Conservation (phyloP, 257 asterid genomes). For the Voacanga thouarsii region DNA sequence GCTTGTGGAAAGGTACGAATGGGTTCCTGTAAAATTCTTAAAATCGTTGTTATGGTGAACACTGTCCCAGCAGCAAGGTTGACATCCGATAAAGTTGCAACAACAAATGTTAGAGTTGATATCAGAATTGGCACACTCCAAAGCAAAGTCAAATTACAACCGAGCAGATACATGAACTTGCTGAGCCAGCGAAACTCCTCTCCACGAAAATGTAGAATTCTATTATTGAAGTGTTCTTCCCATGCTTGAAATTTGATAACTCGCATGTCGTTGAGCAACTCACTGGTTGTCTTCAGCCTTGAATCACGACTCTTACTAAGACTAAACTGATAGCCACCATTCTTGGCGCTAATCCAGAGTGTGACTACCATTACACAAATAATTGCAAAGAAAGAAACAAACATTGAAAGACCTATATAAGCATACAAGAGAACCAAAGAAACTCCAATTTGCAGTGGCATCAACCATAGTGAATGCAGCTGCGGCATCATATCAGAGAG, state of each 20-base stretch:
- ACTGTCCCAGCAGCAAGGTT: conserved; percentile 51
- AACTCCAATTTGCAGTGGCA: conserved; percentile 56
- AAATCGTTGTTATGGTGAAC: conserved; percentile 57
- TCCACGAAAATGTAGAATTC: conserved; percentile 39
- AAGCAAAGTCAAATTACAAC: conserved; percentile 36
- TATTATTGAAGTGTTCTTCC: conserved; percentile 61
- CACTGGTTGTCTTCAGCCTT: conserved; percentile 65
- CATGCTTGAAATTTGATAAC: conserved; percentile 81
- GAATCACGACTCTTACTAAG: conserved; percentile 54
- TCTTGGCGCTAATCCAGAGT: conserved; percentile 22
- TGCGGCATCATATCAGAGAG: conserved; percentile 56
- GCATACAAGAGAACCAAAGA: conserved; percentile 47
- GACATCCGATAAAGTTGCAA: conserved; percentile 30
- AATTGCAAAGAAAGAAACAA: conserved; percentile 38
- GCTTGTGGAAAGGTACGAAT: conserved; percentile 58
- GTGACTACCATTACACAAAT: conserved; percentile 31
- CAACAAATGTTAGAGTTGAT: conserved; percentile 45
- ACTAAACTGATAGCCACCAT: conserved; percentile 41
- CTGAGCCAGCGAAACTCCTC: conserved; percentile 52
- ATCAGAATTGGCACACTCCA: conserved; percentile 50
- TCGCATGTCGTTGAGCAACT: conserved; percentile 53
- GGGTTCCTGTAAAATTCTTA: conserved; percentile 68
- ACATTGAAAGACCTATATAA: conserved; percentile 43
- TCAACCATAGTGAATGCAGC: conserved; percentile 57
- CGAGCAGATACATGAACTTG: conserved; percentile 39